Conservation (phyloP, 768 basidiomycete species). For the Boletus coccyginus region DNA sequence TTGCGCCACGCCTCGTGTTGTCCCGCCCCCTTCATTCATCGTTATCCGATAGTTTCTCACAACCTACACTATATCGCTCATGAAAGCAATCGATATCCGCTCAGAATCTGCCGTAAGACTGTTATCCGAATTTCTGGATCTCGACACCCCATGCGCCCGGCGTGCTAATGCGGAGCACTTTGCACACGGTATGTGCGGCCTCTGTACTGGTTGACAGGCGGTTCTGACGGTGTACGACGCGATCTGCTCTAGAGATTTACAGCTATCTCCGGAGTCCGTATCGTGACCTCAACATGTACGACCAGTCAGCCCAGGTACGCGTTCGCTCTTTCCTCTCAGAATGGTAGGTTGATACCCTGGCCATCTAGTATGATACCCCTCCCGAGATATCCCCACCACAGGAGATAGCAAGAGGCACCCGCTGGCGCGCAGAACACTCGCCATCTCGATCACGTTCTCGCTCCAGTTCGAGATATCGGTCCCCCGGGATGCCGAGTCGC, state of each 20-base stretch:
- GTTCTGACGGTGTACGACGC: neutral
- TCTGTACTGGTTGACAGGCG: neutral
- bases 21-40: slow-evolving; percentile 10
- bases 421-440: slow-evolving; percentile 26
- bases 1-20: neutral
- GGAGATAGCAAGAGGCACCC: slow-evolving; percentile 20
- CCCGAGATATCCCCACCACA: slow-evolving; percentile 38
- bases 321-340: neutral
- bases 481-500: neutral
- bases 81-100: slow-evolving; percentile 91
- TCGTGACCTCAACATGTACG: slow-evolving; percentile 79
- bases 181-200: slow-evolving; percentile 69
- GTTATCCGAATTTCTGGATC: slow-evolving; percentile 85
- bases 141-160: slow-evolving; percentile 58
- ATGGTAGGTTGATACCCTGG: slow-evolving; percentile 6
- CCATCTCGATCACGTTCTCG: slow-evolving; percentile 25
- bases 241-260: slow-evolving; percentile 66
- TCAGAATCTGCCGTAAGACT: slow-evolving; percentile 83
- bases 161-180: slow-evolving; percentile 86
- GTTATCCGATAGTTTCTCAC: slow-evolving; percentile 70
- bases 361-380: slow-evolving; percentile 57
- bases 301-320: slow-evolving; percentile 75
- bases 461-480: slow-evolving; percentile 27
- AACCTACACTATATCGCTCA: slow-evolving; percentile 82
- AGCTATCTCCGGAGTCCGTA: slow-evolving; percentile 87